phyloP scores from a whole-genome alignment of 176 grass and related monocot species.

The Puccinellia tenuiflora region DNA sequence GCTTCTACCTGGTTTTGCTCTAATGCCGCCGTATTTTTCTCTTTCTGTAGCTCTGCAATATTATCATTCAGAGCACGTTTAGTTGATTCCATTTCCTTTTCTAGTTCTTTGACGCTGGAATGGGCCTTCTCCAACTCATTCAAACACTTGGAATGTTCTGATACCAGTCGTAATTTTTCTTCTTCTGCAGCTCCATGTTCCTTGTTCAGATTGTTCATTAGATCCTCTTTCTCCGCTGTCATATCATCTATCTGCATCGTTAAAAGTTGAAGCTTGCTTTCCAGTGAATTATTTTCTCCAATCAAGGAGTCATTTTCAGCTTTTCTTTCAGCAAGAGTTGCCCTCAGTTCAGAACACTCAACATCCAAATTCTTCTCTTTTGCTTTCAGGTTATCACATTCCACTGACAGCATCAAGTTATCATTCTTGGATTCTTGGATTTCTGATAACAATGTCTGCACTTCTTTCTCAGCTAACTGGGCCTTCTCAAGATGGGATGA shows the following conservation, averaged over 20 bases:
- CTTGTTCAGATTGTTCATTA: slow-evolving; percentile 31
- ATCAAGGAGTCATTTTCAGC: slow-evolving; percentile 47
- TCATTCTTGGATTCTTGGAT: slow-evolving; percentile 50
- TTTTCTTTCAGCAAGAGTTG: slow-evolving; percentile 20
- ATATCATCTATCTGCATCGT: slow-evolving; percentile 31
- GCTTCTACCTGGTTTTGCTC: slow-evolving; percentile 22
- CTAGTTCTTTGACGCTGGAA: slow-evolving; percentile 12
- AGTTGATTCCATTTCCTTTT: slow-evolving; percentile 41
- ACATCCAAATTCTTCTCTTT: slow-evolving; percentile 35
- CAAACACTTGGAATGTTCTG: slow-evolving; percentile 32
- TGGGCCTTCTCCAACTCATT: slow-evolving; percentile 43
- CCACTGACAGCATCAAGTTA: slow-evolving; percentile 34
- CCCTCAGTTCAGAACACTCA: slow-evolving; percentile 39
- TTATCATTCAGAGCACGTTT: slow-evolving; percentile 23
- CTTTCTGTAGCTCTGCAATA: slow-evolving; percentile 20
- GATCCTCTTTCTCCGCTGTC: slow-evolving; percentile 37
- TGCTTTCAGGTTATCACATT: slow-evolving; percentile 36
- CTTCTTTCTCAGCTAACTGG: slow-evolving; percentile 28
- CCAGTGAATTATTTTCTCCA: slow-evolving; percentile 31
- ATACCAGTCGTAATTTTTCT: slow-evolving; percentile 33
- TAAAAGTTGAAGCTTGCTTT: slow-evolving; percentile 34
- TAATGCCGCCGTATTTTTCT: slow-evolving; percentile 5
- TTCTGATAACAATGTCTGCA: slow-evolving; percentile 38
- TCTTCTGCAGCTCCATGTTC: slow-evolving; percentile 24
- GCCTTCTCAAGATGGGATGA: slow-evolving; percentile 39